Evolutionary conservation across 2,329 filamentous ascomycete genomes (phyloP).

Genomic region (Aspergillus sp.): DNA sequence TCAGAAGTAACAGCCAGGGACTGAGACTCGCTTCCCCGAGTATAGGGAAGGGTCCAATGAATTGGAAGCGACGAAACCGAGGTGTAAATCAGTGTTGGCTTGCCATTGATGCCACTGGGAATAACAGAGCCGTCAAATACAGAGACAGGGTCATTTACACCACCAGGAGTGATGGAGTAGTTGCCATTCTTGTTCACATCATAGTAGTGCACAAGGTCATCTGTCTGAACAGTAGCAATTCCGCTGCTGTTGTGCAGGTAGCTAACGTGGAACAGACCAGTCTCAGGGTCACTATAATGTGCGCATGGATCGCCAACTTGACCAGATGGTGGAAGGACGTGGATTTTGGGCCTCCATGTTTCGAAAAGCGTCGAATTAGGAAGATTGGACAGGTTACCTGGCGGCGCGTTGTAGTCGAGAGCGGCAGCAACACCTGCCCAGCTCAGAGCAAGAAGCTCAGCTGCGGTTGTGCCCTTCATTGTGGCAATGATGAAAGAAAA

Average conservation of each 20-base stretch:
- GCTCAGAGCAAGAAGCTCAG: too few species aligned
- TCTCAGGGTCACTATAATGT: constrained; percentile 13
- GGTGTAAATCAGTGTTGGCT: constrained; percentile 43
- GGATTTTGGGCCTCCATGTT: constrained; percentile 13
- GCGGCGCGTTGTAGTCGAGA: constrained; percentile 7
- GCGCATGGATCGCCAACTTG: constrained; percentile 14
- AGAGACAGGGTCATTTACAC: constrained; percentile 11
- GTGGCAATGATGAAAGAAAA: too few species aligned
- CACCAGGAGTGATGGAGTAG: constrained; percentile 8
- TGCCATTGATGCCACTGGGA: constrained; percentile 30
- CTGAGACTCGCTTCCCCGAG: constrained; percentile 41
- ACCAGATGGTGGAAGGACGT: constrained; percentile 11
- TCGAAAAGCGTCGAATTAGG: constrained; percentile 10
- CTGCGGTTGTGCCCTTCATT: too few species aligned
- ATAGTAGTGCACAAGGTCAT: constrained; percentile 11
- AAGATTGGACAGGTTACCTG: constrained; percentile 11
- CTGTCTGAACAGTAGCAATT: constrained; percentile 7
- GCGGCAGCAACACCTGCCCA: neutral
- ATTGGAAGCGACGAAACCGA: constrained; percentile 42
- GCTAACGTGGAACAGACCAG: constrained; percentile 14
- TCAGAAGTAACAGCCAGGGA: constrained; percentile 40
- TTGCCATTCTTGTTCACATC: constrained; percentile 10
- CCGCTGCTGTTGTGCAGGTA: constrained; percentile 13
- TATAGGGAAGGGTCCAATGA: constrained; percentile 39
- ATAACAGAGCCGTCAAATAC: constrained; percentile 16